Evolutionary conservation across 2,329 filamentous ascomycete genomes (phyloP), one percentile per base, ranked within the genome.

Genomic region (Colletotrichum camelliae): DNA sequence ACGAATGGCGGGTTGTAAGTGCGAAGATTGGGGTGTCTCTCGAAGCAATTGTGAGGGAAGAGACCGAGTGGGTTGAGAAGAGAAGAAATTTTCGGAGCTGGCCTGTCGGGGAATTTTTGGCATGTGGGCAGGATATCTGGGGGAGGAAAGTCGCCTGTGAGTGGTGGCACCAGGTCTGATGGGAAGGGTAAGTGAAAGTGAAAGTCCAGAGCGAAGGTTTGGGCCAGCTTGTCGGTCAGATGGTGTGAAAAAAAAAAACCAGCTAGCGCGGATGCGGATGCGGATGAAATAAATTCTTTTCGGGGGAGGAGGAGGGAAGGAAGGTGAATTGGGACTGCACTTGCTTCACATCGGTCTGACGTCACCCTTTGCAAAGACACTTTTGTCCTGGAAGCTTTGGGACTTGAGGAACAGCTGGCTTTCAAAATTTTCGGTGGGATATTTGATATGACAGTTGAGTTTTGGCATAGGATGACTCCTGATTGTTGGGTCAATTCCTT

Each of bases 181-280:
- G 16, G 57, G 73, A 35, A 72, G 69, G 37, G 21, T 21, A 21
- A 21, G 21, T 21, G 21, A 21, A 21, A 21, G 21, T 21, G 37
- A 27, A 61, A 72, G 62, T 64, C 62, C 61, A 75, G 18, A 37
- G 69, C 29, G 24, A n/a, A 37, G 37, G 35, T 58, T 16, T 66
- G 62, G 57, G 13, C 24, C 62, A 43, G 24, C n/a, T 37, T 48
- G 72, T 61, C 57, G 37, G 62, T 43, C 18, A 5, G 31, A 72
- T 48, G 33, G 5, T 58, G 6, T 37, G 37, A 33, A 52, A 57
- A 43, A 39, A 39, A 21, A 21, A 21, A 24, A 7, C 12, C 29
- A 18, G 7, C 35, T 33, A 5, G 15, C 8, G 13, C 35, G 52
- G 29, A 35, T 24, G 8, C 16, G 10, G 15, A 18, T 39, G 55